phyloP scores from a whole-genome alignment of 2,329 filamentous ascomycete genomes.

The Colletotrichum spaethianum region DNA sequence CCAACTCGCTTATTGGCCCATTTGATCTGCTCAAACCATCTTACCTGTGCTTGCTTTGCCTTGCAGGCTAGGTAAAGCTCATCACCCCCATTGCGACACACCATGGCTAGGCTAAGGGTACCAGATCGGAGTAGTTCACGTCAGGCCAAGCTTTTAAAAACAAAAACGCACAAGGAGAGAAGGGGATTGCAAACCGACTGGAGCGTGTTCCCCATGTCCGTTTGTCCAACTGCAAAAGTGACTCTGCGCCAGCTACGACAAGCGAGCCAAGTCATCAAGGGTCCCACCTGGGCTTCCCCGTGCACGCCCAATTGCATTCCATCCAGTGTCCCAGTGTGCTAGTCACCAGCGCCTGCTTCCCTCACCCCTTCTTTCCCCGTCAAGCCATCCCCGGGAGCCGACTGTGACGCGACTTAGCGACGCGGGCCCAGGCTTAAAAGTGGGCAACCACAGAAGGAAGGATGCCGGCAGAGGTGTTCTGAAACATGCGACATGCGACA shows the following conservation, averaged over 20 bases:
- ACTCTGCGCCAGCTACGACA: background rate
- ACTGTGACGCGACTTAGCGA: slow-evolving; percentile 28
- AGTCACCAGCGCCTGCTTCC: background rate
- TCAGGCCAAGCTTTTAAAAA: background rate
- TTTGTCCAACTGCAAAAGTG: background rate
- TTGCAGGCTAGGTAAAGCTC: background rate
- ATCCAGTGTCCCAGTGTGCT: background rate
- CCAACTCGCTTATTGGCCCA: slow-evolving; percentile 23
- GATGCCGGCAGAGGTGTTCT: slow-evolving; percentile 14
- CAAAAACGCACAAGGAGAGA: background rate
- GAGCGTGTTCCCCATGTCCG: background rate
- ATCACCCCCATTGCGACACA: background rate
- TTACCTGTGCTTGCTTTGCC: background rate
- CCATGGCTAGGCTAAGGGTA: background rate
- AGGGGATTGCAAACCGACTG: no score
- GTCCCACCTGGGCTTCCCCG: no score
- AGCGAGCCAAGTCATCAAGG: background rate
- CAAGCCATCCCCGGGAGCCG: slow-evolving; percentile 23
- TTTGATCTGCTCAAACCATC: slow-evolving; percentile 24
- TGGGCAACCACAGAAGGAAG: background rate
- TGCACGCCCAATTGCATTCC: slow-evolving; percentile 7
- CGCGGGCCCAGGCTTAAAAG: background rate
- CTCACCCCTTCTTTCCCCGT: background rate
- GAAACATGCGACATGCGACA: slow-evolving; percentile 41
- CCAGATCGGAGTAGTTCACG: background rate